These are phyloP conservation scores for Pleurotus sapidus DNA, from an alignment of 768 basidiomycete species.

Conservation along the genomic window DNA sequence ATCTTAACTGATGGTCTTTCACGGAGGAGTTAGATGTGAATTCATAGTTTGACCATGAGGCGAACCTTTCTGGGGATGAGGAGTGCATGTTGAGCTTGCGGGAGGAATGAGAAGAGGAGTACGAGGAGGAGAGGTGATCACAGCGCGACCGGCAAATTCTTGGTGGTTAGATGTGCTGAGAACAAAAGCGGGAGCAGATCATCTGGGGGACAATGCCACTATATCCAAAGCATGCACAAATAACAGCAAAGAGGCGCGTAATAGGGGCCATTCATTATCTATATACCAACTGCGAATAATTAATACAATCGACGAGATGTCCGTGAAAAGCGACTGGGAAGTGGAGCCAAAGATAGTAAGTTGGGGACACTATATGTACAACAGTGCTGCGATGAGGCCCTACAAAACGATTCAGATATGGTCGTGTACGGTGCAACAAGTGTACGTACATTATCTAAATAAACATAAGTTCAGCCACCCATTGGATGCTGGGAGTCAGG, in stretches of 20 bases:
- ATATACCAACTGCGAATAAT: no score
- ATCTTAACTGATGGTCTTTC: constrained; percentile 6
- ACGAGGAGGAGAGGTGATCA: background rate
- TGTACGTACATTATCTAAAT: constrained; percentile 8
- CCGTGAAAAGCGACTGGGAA: no score
- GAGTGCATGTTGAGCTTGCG: background rate
- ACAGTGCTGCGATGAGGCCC: background rate
- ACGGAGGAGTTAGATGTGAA: background rate
- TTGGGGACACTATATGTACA: background rate
- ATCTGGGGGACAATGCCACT: background rate
- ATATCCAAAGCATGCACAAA: background rate
- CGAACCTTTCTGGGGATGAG: constrained; percentile 4
- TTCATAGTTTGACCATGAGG: background rate
- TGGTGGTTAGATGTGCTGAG: background rate
- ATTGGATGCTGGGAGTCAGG: constrained; percentile 7
- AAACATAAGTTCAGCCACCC: constrained; percentile 4
- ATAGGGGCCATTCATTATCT: no score
- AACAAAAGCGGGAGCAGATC: constrained; percentile 7
- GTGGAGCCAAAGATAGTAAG: background rate
- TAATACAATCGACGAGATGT: no score
- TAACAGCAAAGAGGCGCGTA: background rate
- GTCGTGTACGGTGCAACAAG: background rate
- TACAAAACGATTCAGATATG: constrained; percentile 6
- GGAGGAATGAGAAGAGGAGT: background rate
- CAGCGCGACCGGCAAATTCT: background rate